phyloP scores from a whole-genome alignment of 1,139 yeast species.

The Nakaseomyces nivariensis region DNA sequence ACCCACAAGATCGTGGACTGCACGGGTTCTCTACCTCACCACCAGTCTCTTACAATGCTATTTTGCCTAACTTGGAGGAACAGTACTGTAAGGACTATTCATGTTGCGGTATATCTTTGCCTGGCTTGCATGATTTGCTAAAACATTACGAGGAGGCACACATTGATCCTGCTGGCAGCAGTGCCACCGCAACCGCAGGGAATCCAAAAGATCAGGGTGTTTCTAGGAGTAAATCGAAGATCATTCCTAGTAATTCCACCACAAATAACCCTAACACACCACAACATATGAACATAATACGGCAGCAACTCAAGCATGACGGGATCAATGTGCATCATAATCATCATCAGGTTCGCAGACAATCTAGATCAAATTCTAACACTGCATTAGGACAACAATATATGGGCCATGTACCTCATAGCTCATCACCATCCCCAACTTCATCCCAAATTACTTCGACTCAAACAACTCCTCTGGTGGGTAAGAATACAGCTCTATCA shows the following conservation, averaged over 20 bases:
- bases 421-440: background rate
- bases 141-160: conserved; percentile 96
- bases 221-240: background rate
- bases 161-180: conserved; percentile 30
- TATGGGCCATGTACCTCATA: conserved; percentile 1
- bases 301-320: conserved; percentile 3
- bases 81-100: conserved; percentile 94
- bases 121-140: conserved; percentile 84
- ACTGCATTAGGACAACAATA: background rate
- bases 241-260: background rate
- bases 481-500: conserved; percentile 1
- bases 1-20: background rate
- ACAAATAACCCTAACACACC: conserved; percentile 1
- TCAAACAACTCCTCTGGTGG: conserved; percentile 1
- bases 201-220: background rate
- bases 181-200: too few species aligned
- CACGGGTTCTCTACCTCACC: conserved; percentile 4
- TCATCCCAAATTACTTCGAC: conserved; percentile 1
- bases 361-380: background rate
- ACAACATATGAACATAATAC: conserved; percentile 3
- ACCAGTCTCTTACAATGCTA: conserved; percentile 2
- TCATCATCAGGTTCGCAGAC: background rate
- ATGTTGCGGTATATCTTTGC: conserved; percentile 87
- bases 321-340: background rate
- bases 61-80: conserved; percentile 85